Conservation (phyloP, 495 filamentous ascomycete species). For the Halenospora varia region DNA sequence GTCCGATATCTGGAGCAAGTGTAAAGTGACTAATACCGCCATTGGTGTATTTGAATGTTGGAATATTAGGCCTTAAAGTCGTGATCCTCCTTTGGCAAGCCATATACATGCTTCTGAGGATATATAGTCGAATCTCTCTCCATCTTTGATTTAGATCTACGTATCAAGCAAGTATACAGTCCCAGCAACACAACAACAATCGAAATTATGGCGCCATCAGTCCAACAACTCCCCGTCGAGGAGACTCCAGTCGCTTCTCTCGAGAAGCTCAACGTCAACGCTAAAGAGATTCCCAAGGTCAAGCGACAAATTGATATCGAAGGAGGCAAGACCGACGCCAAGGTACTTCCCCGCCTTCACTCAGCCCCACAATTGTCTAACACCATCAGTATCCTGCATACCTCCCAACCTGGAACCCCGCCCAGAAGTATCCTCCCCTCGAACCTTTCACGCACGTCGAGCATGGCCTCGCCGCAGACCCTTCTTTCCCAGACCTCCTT, state of each 20-base stretch:
- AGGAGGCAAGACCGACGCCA: slow-evolving; percentile 14
- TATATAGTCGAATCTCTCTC: too few species aligned
- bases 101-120: too few species aligned
- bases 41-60: not conserved
- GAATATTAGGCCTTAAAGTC: not conserved
- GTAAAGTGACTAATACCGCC: not conserved
- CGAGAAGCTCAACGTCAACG: not conserved
- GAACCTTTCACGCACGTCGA: slow-evolving; percentile 66
- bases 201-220: slow-evolving; percentile 12
- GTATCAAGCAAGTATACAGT: too few species aligned
- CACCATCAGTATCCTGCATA: slow-evolving; percentile 64
- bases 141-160: too few species aligned
- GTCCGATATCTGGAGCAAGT: not conserved
- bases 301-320: slow-evolving; percentile 10
- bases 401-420: slow-evolving; percentile 66
- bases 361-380: not conserved
- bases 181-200: not conserved
- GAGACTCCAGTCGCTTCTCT: not conserved
- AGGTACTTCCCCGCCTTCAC: not conserved
- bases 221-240: slow-evolving; percentile 3
- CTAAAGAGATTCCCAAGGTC: not conserved
- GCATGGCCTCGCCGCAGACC: slow-evolving; percentile 67
- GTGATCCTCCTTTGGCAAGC: not conserved
- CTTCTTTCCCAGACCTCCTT: slow-evolving; percentile 62
- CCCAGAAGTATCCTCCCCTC: slow-evolving; percentile 56